phyloP scores from a whole-genome alignment of 176 grass and related monocot genomes.

The Triticum timopheevii region DNA sequence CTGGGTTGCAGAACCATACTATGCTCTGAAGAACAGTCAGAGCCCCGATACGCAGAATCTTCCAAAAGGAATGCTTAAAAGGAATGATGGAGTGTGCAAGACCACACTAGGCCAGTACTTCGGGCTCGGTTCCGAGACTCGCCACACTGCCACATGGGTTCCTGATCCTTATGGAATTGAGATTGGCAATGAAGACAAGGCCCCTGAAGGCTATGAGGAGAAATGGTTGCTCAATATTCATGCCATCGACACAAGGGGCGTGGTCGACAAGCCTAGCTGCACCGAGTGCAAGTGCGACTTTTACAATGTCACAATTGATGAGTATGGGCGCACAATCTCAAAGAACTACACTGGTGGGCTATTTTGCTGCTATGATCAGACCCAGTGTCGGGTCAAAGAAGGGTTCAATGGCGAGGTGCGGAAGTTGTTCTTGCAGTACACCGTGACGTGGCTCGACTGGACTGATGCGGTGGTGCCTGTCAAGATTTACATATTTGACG shows the following conservation, averaged over 20 bases:
- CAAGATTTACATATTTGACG: conserved; percentile 85
- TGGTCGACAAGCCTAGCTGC: conserved; percentile 50
- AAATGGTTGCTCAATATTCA: conserved; percentile 74
- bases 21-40: not conserved
- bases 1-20: conserved; percentile 66
- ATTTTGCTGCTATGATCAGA: conserved; percentile 70
- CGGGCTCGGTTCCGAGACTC: conserved; percentile 87
- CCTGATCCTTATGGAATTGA: conserved; percentile 92
- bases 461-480: conserved; percentile 50
- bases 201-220: conserved; percentile 66
- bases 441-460: conserved; percentile 69
- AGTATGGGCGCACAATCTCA: conserved; percentile 32
- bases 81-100: conserved; percentile 71
- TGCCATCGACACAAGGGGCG: conserved; percentile 76
- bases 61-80: not conserved
- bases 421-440: conserved; percentile 75
- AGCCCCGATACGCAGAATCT: not conserved
- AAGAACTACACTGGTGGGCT: conserved; percentile 59
- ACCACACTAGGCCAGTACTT: conserved; percentile 56
- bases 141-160: conserved; percentile 75
- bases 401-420: conserved; percentile 31
- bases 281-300: conserved; percentile 81
- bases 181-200: conserved; percentile 33
- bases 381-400: conserved; percentile 46
- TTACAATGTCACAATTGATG: conserved; percentile 71